Evolutionary conservation across 495 filamentous ascomycete species (phyloP).

Genomic region (Neurospora discreta): DNA sequence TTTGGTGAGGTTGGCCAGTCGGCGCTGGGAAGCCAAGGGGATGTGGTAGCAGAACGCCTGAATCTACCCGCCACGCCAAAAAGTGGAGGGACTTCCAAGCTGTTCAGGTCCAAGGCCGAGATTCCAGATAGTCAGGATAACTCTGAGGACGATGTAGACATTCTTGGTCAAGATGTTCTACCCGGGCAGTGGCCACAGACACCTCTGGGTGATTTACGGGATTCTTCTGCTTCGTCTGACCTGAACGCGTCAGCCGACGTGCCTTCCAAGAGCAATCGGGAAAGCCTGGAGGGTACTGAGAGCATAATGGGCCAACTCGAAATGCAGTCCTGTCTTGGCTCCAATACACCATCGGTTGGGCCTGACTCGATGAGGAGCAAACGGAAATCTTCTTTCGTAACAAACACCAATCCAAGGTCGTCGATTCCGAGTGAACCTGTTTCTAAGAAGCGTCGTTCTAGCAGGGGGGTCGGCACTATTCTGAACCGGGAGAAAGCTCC

Average conservation of each 20-base stretch:
- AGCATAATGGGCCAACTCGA: constrained; percentile 32
- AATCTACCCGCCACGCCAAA: constrained; percentile 31
- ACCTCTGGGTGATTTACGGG: neutral
- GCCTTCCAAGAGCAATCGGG: constrained; percentile 15
- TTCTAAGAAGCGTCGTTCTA: constrained; percentile 37
- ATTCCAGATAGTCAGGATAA: constrained; percentile 25
- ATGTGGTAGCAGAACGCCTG: constrained; percentile 28
- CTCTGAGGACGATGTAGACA: neutral
- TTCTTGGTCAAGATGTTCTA: constrained; percentile 16
- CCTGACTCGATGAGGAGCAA: constrained; percentile 28
- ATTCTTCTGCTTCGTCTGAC: constrained; percentile 8
- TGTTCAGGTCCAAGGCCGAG: constrained; percentile 18
- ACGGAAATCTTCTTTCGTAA: constrained; percentile 29
- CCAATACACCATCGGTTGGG: constrained; percentile 13
- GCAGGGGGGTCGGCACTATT: constrained; percentile 7
- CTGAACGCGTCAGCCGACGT: constrained; percentile 21
- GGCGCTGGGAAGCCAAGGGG: constrained; percentile 50
- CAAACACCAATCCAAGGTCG: constrained; percentile 24
- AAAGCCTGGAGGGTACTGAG: constrained; percentile 34
- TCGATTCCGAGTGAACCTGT: constrained; percentile 19
- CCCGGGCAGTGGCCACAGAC: constrained; percentile 9
- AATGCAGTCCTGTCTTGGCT: constrained; percentile 25
- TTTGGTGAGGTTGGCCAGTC: constrained; percentile 75
- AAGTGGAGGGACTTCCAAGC: constrained; percentile 23
- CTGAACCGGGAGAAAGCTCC: neutral